A percentile compares a stretch with the other conserved stretches of the same genome.
Conservation (phyloP, 176 grass and related monocot genomes). For the Ananas comosus region DNA sequence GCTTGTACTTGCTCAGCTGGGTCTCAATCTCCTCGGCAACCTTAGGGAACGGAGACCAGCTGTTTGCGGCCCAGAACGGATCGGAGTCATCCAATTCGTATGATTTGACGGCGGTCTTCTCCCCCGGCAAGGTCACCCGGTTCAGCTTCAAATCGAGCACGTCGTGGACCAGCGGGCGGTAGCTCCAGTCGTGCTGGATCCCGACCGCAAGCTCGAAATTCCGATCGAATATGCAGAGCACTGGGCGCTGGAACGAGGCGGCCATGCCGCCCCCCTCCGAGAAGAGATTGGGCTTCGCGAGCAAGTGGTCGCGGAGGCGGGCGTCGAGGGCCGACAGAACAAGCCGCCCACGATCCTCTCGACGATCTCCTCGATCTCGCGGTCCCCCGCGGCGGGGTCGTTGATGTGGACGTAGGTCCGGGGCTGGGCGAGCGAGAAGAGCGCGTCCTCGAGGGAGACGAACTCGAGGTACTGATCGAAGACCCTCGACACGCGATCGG, state of each 20-base stretch:
- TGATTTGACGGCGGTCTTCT: constrained; percentile 46
- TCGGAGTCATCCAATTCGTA: constrained; percentile 84
- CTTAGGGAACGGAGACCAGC: constrained; percentile 78
- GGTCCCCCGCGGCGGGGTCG: constrained; percentile 60
- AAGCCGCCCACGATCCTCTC: constrained; percentile 62
- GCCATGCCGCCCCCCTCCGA: constrained; percentile 40
- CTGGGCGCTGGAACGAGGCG: constrained; percentile 62
- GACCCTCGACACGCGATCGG: constrained; percentile 47
- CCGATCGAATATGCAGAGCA: constrained; percentile 73
- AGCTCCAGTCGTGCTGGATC: constrained; percentile 92
- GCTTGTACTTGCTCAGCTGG: constrained; percentile 84
- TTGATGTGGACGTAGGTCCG: constrained; percentile 75
- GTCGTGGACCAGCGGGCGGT: constrained; percentile 77
- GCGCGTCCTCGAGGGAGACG: constrained; percentile 70
- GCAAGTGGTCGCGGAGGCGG: constrained; percentile 65
- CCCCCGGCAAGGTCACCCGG: constrained; percentile 31
- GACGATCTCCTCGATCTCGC: constrained; percentile 55
- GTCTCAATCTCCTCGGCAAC: constrained; percentile 76
- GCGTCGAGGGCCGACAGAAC: constrained; percentile 66
- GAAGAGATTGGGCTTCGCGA: constrained; percentile 78
- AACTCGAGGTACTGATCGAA: constrained; percentile 92
- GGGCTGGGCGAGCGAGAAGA: constrained; percentile 80
- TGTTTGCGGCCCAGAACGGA: constrained; percentile 72
- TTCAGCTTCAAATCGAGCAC: constrained; percentile 76
- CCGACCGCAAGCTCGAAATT: constrained; percentile 73